Base-by-base conservation (phyloP, 176 grass and related monocot genomes). In the Musa schizocarpa region DNA sequence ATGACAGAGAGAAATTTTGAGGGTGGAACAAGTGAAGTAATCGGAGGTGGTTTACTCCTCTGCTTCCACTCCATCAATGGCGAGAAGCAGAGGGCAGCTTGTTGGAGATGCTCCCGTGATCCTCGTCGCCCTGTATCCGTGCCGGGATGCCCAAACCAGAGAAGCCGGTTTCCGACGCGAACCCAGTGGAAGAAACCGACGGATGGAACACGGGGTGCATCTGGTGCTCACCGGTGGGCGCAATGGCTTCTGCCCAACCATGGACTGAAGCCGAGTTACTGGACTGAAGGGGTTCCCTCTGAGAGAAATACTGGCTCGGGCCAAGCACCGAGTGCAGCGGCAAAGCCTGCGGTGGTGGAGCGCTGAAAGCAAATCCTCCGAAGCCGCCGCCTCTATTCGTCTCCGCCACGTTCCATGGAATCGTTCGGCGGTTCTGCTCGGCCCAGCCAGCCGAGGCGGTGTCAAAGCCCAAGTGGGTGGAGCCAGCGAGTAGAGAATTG, bases 241-340 rank as follows among this genome's bases (percentile, higher is more conserved):
- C 50, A 53, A 87, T 83, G 79, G 74, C 20, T 75, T 97, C 93
- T 83, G 86, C 87, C 93, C 93, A 97, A 84, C 87, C 81, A 76
- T 86, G 87, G 29, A 90, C 83, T 82, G 85, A 88, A 82, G 90
- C 87, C 85, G 88, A 85, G 87, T 90, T 93, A 97, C 90, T 97
- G 93, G 93, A 97, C 93, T 97, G 93, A 97, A 97, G 93, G 93
- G 93, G 85, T 87, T 86, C 93, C 93, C 90, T 93, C 90, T 87
- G 90, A 82, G 89, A 80, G 64, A 88, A 96, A 83, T 93, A 82
- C 83, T 88, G 93, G 87, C 75, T 79, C 50, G 86, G 87, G 62
- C 79, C 80, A 11, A 90, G 76, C 3, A 3, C 13, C 43, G 83
- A 74, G 71, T 88, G 92, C 85, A 86, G 90, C 80, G 87, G 77